Percentiles rank a stretch among this genome's conserved stretches.
Conservation (phyloP, 2,329 filamentous ascomycete genomes). For the Fusarium setosum region DNA sequence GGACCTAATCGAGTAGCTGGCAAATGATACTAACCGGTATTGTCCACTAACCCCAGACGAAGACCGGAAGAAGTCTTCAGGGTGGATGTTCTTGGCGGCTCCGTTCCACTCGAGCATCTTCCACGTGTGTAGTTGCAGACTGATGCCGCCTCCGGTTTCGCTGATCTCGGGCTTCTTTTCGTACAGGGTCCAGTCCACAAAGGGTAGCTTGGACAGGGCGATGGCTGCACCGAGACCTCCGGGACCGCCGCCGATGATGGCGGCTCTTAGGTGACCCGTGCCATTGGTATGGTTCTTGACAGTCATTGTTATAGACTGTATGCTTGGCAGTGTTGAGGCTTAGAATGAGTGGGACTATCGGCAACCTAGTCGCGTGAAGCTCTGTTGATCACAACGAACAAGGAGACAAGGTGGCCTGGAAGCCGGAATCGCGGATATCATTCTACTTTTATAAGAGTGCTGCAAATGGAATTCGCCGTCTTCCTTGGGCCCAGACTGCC, state of each 20-base stretch:
- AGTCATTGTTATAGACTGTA: constrained; percentile 17
- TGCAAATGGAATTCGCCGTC: background rate
- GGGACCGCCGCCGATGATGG: constrained; percentile 44
- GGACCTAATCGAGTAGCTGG: fast-evolving
- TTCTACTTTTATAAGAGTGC: background rate
- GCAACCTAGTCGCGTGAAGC: background rate
- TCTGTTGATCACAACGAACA: background rate
- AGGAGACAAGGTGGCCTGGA: background rate
- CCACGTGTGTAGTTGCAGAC: constrained; percentile 50
- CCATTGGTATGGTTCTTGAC: constrained; percentile 31
- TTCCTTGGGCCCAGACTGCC: background rate
- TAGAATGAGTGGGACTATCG: background rate
- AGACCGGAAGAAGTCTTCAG: constrained; percentile 45
- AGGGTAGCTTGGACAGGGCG: constrained; percentile 41
- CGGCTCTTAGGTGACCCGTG: constrained; percentile 27
- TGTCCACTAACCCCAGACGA: constrained; percentile 41
- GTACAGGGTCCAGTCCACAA: constrained; percentile 49
- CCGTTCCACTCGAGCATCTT: constrained; percentile 48
- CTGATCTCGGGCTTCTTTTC: constrained; percentile 51
- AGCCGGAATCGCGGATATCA: background rate
- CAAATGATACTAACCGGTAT: constrained; percentile 28
- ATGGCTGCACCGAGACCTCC: constrained; percentile 48
- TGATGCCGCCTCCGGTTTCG: constrained; percentile 52
- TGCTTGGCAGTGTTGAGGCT: background rate
- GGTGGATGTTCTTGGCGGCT: constrained; percentile 45